These are phyloP conservation scores for Lentinus brumalis DNA, from an alignment of 768 basidiomycete genomes.

Conservation along the genomic window DNA sequence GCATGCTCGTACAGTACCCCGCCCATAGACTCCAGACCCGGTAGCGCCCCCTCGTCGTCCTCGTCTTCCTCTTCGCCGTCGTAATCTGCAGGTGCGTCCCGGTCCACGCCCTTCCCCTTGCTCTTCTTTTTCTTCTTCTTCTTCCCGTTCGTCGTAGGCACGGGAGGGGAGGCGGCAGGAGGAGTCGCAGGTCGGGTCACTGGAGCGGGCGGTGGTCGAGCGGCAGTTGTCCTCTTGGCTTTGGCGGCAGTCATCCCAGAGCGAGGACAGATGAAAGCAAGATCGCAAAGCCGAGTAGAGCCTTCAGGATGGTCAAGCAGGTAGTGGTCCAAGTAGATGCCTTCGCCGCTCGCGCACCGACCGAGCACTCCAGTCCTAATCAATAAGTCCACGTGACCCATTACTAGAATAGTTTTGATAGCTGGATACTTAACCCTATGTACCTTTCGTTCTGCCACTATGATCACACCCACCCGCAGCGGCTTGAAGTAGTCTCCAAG, in stretches of 20 bases:
- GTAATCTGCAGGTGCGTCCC: conserved; percentile 6
- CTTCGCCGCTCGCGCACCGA: conserved; percentile 11
- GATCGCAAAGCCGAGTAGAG: conserved; percentile 1
- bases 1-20: conserved; percentile 15
- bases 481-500: background rate
- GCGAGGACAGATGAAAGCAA: conserved; percentile 7
- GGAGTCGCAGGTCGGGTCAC: conserved; percentile 19
- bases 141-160: conserved; percentile 32
- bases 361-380: conserved; percentile 9
- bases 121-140: conserved; percentile 50
- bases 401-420: background rate
- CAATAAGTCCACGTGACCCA: conserved; percentile 8
- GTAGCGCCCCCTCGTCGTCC: conserved; percentile 29
- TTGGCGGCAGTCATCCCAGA: conserved; percentile 26
- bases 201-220: conserved; percentile 15
- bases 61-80: conserved; percentile 33
- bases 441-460: too few relatives aligned
- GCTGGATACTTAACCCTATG: too few relatives aligned
- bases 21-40: conserved; percentile 24
- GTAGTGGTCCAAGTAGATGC: conserved; percentile 7
- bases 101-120: conserved; percentile 37
- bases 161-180: conserved; percentile 11
- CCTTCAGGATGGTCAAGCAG: conserved; percentile 6
- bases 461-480: too few relatives aligned
- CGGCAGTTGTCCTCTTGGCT: conserved; percentile 19